Evolutionary conservation across 2,329 filamentous ascomycete species (phyloP).

Genomic region (Pseudocercospora crystallina): DNA sequence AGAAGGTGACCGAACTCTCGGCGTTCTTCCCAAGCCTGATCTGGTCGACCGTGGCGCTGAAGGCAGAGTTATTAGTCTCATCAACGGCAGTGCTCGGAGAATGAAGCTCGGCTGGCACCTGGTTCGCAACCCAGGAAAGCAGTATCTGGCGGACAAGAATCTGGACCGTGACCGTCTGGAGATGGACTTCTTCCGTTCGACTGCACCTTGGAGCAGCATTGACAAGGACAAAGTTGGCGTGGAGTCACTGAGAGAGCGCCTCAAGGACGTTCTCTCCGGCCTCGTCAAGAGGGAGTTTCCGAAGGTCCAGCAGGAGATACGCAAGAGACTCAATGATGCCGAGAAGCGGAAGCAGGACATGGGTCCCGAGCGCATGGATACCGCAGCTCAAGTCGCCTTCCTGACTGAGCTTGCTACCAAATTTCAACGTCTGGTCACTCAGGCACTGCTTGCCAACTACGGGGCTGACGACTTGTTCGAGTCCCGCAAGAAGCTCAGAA

Average conservation of each 20-base stretch:
- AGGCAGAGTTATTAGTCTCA: slow-evolving; percentile 24
- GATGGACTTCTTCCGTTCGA: slow-evolving; percentile 35
- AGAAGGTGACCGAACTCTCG: slow-evolving; percentile 35
- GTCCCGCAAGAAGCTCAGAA: slow-evolving; percentile 29
- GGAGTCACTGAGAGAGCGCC: slow-evolving; percentile 38
- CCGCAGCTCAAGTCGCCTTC: slow-evolving; percentile 50
- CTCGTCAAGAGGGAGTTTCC: slow-evolving; percentile 50
- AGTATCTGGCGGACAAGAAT: slow-evolving; percentile 20
- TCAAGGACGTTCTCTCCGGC: slow-evolving; percentile 44
- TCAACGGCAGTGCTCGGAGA: slow-evolving; percentile 26
- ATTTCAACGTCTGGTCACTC: slow-evolving; percentile 40
- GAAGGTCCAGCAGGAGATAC: slow-evolving; percentile 40
- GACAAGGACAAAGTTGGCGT: slow-evolving; percentile 44
- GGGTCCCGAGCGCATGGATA: slow-evolving; percentile 49
- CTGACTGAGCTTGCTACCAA: slow-evolving; percentile 44
- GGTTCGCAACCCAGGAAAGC: slow-evolving; percentile 35
- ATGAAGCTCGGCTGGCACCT: slow-evolving; percentile 37
- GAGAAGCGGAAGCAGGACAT: slow-evolving; percentile 43
- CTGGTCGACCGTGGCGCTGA: slow-evolving; percentile 32
- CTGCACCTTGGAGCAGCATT: slow-evolving; percentile 39
- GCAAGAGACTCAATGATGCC: slow-evolving; percentile 26
- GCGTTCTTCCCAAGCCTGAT: slow-evolving; percentile 42
- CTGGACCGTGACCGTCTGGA: slow-evolving; percentile 31
- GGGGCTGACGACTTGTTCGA: slow-evolving; percentile 38
- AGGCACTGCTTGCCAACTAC: slow-evolving; percentile 41